Percentiles rank a stretch among this genome's conserved stretches.
Evolutionary conservation across 148 eudicot species (phyloP).

Genomic region (Nepenthes gracilis): DNA sequence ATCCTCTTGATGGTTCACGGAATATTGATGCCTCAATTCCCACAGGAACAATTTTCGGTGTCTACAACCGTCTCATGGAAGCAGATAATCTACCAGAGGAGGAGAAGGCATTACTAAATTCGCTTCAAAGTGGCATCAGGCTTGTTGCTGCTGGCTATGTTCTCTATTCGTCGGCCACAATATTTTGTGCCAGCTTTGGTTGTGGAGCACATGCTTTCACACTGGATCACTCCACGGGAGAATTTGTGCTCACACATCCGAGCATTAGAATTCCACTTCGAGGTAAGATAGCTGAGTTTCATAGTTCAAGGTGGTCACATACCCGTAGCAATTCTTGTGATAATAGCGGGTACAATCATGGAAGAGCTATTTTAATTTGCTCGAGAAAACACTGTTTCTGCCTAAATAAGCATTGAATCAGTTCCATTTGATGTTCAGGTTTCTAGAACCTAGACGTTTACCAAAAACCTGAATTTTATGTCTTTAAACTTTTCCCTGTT

Average conservation of each 20-base stretch:
- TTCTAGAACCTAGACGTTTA: too few species aligned
- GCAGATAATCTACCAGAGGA: slow-evolving; percentile 57
- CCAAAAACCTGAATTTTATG: too few species aligned
- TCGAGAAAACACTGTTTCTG: too few species aligned
- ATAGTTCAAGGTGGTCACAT: too few species aligned
- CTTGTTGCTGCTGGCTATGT: slow-evolving; percentile 91
- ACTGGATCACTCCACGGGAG: slow-evolving; percentile 76
- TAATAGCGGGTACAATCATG: too few species aligned
- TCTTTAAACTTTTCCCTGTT: too few species aligned
- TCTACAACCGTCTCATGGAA: slow-evolving; percentile 65
- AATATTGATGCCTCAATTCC: slow-evolving; percentile 98
- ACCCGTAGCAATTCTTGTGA: too few species aligned
- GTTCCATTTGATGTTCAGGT: too few species aligned
- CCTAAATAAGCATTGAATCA: too few species aligned
- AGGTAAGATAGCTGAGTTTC: slow-evolving; percentile 26
- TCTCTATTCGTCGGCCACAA: slow-evolving; percentile 96
- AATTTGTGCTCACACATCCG: slow-evolving; percentile 79
- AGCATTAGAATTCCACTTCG: slow-evolving; percentile 69
- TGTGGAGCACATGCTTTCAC: slow-evolving; percentile 80
- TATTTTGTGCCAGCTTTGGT: slow-evolving; percentile 79
- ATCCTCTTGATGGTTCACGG: slow-evolving; percentile 94
- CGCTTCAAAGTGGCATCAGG: slow-evolving; percentile 74
- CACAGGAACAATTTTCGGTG: slow-evolving; percentile 91
- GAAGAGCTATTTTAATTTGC: too few species aligned
- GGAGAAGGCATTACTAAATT: slow-evolving; percentile 71